phyloP scores from a whole-genome alignment of 2,329 filamentous ascomycete species.

The Leptographium procerum region DNA sequence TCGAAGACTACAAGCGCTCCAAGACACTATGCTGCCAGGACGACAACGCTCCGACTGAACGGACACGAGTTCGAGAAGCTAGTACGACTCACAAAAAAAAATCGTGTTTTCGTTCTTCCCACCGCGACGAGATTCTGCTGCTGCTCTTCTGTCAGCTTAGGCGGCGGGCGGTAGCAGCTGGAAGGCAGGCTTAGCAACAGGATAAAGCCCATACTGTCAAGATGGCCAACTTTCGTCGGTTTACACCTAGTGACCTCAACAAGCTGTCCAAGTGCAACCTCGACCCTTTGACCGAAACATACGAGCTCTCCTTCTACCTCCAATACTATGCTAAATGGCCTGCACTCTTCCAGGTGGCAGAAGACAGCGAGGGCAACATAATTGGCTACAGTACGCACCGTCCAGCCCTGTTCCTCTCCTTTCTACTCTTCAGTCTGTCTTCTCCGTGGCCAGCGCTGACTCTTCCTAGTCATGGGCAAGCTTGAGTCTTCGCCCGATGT shows the following conservation, averaged over 20 bases:
- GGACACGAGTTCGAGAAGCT: not conserved
- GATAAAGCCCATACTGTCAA: not conserved
- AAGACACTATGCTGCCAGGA: not conserved
- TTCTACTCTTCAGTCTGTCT: not conserved
- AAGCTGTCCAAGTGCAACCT: constrained; percentile 91
- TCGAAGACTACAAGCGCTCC: not conserved
- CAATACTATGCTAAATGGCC: constrained; percentile 96
- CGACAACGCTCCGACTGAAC: not conserved
- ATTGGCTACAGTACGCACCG: constrained; percentile 73
- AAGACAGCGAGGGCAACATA: constrained; percentile 76
- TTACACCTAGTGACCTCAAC: constrained; percentile 74
- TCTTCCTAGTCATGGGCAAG: constrained; percentile 77
- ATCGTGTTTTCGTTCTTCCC: not conserved
- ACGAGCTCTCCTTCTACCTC: constrained; percentile 89
- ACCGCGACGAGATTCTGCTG: not conserved
- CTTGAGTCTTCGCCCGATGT: constrained; percentile 75
- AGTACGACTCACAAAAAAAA: too few relatives aligned
- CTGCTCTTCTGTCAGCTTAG: not conserved
- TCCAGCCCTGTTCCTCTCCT: not conserved
- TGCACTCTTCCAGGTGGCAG: constrained; percentile 82
- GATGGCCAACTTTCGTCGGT: constrained; percentile 80
- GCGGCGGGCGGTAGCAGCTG: not conserved
- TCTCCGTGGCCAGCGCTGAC: not conserved
- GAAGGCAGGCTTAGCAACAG: not conserved
- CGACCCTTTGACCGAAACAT: constrained; percentile 94